Base-by-base conservation (phyloP, 495 filamentous ascomycete genomes). In the Lasiosphaeria ovina region DNA sequence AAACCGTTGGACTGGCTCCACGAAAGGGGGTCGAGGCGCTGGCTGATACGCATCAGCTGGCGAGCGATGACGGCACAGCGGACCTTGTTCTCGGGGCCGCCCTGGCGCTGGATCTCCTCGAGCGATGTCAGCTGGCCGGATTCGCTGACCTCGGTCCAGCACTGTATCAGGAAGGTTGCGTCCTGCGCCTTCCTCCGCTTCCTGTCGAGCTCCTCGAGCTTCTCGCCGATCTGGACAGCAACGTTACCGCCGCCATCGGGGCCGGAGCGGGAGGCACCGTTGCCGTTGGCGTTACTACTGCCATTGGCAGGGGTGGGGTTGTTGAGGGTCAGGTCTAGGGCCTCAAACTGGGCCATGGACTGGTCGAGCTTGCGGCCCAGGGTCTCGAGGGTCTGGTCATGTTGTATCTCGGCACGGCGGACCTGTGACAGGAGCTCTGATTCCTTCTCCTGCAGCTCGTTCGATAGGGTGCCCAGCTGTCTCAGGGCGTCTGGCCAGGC, bases 181-280 rank as follows among this genome's bases (percentile, higher is more conserved):
- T 99, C 95, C 69, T 92, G 79, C 35, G 95, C 95, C 62, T 95
- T 82, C 65, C 90, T 86, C 59, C 92, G 81, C 74, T 98, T 94
- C 63, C 89, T 87, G 68, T 99, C 95, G 58, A 99, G 80, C 69
- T 97, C 92, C 73, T 99, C 95, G 45, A 99, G 75, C 70, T 86
- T 85, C 72, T 92, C 91, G 61, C 95, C 95, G 51, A 97, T 97
- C 70, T 94, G 90, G n/a, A 99, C 91, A 3, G 93, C 94, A 61
- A 89, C 82, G 70, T 89, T 89, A 1, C 91, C 91, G 34, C 88
- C 91, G 17, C 76, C 81, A 54, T 91, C 89, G 11, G 76, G 72
- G 51, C 83, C 79, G 42, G 80, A 79, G n/a, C 69, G 74, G 42
- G 72, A 73, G 7, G 70, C 73, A 44, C 69, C 68, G 31, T 74